phyloP scores from a whole-genome alignment of 768 basidiomycete genomes.

The Panellus pusillus region DNA sequence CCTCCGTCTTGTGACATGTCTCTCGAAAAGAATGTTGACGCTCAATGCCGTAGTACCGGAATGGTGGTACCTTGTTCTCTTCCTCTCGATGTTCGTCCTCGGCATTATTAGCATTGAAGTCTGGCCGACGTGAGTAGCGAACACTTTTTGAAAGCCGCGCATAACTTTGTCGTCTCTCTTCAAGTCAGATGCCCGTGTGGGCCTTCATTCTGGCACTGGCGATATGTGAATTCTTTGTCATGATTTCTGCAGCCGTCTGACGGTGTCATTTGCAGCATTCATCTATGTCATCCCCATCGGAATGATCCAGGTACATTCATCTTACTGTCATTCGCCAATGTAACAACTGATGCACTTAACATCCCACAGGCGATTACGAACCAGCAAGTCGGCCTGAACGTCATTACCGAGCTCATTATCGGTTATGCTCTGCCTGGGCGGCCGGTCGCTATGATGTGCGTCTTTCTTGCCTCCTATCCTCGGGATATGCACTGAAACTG shows the following conservation, averaged over 20 bases:
- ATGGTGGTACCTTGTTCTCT: slow-evolving; percentile 80
- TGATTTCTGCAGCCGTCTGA: too few relatives aligned
- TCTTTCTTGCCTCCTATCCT: background rate
- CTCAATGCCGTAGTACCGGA: slow-evolving; percentile 52
- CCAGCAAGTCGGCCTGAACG: slow-evolving; percentile 53
- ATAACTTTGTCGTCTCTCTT: slow-evolving; percentile 34
- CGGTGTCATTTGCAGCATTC: slow-evolving; percentile 36
- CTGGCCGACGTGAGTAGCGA: slow-evolving; percentile 37
- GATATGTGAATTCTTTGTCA: slow-evolving; percentile 39
- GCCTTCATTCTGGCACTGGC: slow-evolving; percentile 70
- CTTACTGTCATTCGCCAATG: slow-evolving; percentile 27
- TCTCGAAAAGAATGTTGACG: too few relatives aligned
- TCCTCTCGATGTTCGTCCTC: slow-evolving; percentile 48
- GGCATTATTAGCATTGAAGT: slow-evolving; percentile 53
- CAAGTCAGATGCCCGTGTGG: slow-evolving; percentile 50
- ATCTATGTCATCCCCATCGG: slow-evolving; percentile 76
- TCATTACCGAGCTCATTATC: slow-evolving; percentile 79
- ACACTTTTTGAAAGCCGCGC: slow-evolving; percentile 57
- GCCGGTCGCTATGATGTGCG: slow-evolving; percentile 72
- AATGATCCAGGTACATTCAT: slow-evolving; percentile 25
- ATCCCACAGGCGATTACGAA: slow-evolving; percentile 71
- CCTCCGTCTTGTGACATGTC: background rate
- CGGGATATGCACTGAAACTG: too few relatives aligned
- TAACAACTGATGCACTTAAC: slow-evolving; percentile 37
- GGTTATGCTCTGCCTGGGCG: slow-evolving; percentile 79